A percentile compares a stretch with the other conserved stretches of the same genome.
These are phyloP conservation scores for Cystobasidium onofrii DNA, from an alignment of 768 basidiomycete species.

Conservation along the genomic window DNA sequence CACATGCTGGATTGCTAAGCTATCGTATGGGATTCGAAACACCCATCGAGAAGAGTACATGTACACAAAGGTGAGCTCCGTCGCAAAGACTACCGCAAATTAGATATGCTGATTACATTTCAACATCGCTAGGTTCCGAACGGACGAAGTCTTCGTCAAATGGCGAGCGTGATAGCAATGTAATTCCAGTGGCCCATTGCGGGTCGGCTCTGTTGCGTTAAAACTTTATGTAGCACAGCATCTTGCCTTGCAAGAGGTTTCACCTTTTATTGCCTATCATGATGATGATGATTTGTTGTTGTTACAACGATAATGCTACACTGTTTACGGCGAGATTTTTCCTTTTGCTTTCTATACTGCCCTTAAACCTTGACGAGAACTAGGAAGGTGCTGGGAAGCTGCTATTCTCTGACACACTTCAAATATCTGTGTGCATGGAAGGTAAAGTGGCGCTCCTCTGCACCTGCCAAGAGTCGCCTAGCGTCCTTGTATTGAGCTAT, in stretches of 20 bases:
- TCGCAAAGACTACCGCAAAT: not conserved
- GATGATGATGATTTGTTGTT: not conserved
- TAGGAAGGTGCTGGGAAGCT: too few relatives aligned
- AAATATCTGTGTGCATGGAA: too few relatives aligned
- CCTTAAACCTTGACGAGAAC: not conserved
- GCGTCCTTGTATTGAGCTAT: too few relatives aligned
- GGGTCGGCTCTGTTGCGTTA: not conserved
- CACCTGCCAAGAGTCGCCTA: too few relatives aligned
- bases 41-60: conserved; percentile 66
- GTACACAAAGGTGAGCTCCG: conserved; percentile 71
- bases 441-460: too few relatives aligned
- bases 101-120: not conserved
- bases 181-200: too few relatives aligned
- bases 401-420: too few relatives aligned
- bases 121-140: conserved; percentile 69
- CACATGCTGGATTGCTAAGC: conserved; percentile 86
- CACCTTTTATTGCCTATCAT: not conserved
- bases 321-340: not conserved
- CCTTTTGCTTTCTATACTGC: not conserved
- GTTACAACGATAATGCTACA: conserved; percentile 1
- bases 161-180: conserved; percentile 58
- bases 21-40: conserved; percentile 84
- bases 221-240: not conserved
- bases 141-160: conserved; percentile 82
- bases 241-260: not conserved